phyloP scores from a whole-genome alignment of 352 stramenopile genomes.

The Elongisporangium anandrum region DNA sequence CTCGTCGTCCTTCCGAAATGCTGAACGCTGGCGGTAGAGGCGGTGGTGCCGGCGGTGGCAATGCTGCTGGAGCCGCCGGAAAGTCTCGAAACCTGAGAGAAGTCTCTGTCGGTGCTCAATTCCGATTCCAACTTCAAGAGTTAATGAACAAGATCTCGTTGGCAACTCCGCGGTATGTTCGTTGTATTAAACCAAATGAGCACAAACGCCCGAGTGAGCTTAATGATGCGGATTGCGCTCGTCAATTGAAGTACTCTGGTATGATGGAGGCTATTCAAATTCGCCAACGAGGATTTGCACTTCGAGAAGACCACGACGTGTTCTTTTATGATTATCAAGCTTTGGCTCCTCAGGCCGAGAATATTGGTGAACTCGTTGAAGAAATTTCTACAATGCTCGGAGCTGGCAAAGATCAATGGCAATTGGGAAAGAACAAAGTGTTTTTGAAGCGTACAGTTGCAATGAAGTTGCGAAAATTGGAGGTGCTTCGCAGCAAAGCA shows the following conservation, averaged over 20 bases:
- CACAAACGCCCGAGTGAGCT: slow-evolving; percentile 73
- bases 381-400: slow-evolving; percentile 84
- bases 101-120: slow-evolving; percentile 84
- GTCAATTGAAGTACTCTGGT: slow-evolving; percentile 88
- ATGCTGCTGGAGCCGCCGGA: slow-evolving; percentile 29
- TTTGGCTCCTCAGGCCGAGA: slow-evolving; percentile 79
- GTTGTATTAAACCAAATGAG: slow-evolving; percentile 89
- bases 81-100: slow-evolving; percentile 85
- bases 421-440: slow-evolving; percentile 86
- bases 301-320: slow-evolving; percentile 87
- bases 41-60: slow-evolving; percentile 40
- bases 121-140: slow-evolving; percentile 86
- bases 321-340: slow-evolving; percentile 91
- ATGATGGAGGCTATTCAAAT: slow-evolving; percentile 93
- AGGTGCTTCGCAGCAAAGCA: slow-evolving; percentile 80
- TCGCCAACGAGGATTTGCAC: slow-evolving; percentile 80
- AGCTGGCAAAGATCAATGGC: slow-evolving; percentile 86
- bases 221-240: slow-evolving; percentile 78
- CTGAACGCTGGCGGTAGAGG: slow-evolving; percentile 17
- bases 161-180: slow-evolving; percentile 84
- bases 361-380: slow-evolving; percentile 78
- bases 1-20: slow-evolving; percentile 53
- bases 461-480: slow-evolving; percentile 79
- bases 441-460: slow-evolving; percentile 80
- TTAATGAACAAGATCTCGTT: slow-evolving; percentile 88